Evolutionary conservation across 208 protist genomes (phyloP).

Genomic region (Balamuthia mandrillaris): DNA sequence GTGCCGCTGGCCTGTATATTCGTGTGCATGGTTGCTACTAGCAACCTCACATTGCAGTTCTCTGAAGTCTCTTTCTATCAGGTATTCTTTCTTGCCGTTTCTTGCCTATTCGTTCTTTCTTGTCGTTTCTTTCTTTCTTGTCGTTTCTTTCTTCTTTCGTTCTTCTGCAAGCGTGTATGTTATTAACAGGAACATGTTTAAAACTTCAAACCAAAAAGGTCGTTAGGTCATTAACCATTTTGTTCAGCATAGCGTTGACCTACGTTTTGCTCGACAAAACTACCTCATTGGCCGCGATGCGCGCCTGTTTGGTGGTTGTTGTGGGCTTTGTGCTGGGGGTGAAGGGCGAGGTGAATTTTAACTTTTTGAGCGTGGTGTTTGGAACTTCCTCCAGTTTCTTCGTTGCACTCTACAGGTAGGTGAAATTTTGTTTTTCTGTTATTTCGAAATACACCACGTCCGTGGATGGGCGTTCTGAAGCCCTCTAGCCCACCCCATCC

Average conservation of each 20-base stretch:
- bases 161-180: no score
- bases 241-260: constrained; percentile 46
- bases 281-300: neutral
- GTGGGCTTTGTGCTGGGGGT: constrained; percentile 44
- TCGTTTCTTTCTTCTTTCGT: neutral
- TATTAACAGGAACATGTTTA: no score
- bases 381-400: constrained; percentile 44
- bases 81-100: neutral
- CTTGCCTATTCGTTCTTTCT: neutral
- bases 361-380: constrained; percentile 20
- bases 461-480: no score
- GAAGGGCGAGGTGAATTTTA: constrained; percentile 33
- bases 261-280: constrained; percentile 13
- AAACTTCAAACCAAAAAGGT: no score
- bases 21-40: constrained; percentile 41
- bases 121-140: neutral
- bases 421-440: no score
- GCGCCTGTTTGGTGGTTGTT: constrained; percentile 34
- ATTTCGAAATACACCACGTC: no score
- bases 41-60: constrained; percentile 49
- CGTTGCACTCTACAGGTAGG: constrained; percentile 49
- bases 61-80: constrained; percentile 50
- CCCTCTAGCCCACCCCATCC: no score
- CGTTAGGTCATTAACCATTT: constrained; percentile 43
- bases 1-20: constrained; percentile 25